Base-by-base conservation (phyloP, 2,329 filamentous ascomycete genomes). In the Beauveria medogensis region DNA sequence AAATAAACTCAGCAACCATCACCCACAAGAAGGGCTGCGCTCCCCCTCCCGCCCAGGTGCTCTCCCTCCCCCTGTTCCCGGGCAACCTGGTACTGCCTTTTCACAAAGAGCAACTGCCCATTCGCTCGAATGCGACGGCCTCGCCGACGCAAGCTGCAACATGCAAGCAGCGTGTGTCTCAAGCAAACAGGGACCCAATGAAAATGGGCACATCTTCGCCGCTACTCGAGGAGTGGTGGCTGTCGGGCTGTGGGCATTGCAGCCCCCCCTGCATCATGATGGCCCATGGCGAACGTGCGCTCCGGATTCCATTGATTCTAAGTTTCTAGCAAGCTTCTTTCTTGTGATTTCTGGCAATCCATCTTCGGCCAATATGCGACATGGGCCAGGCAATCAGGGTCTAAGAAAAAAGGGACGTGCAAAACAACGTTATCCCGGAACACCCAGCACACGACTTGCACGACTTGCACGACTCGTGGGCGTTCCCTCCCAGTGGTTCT, bases 61-160 rank as follows among this genome's bases (percentile, higher is more conserved):
- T 34, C 12, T 34, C 5, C 14, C 34, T 37, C 34, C 34, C 34
- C 34, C 34, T 37, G 34, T 37, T 37, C 34, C 34, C 34, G 14
- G 14, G 5, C 4, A 16, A 5, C 34, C 34, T 37, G 34, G 12
- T 16, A 37, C 1, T 37, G 34, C 34, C 34, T 37, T 16, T 37
- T 37, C 16, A 37, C 34, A 37, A 37, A 37, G 34, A 37, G 34
- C 34, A 37, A 16, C 34, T 37, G 18, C 40, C 40, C 40, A n/a
- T 43, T n/a, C 40, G 40, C 12, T 18, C 18, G 40, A 34, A 58
- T 59, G 56, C 56, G 37, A 59, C 56, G 56, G 56, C 9, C 55
- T 59, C n/a, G 56, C 56, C 56, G 56, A 59, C 5, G 47, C 56
- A 46, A 18, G 28, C 20, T 14, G 30, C 50, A 46, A 14, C 54